Conservation (phyloP, 1,284 basidiomycete species). For the Gomphus sp. region DNA sequence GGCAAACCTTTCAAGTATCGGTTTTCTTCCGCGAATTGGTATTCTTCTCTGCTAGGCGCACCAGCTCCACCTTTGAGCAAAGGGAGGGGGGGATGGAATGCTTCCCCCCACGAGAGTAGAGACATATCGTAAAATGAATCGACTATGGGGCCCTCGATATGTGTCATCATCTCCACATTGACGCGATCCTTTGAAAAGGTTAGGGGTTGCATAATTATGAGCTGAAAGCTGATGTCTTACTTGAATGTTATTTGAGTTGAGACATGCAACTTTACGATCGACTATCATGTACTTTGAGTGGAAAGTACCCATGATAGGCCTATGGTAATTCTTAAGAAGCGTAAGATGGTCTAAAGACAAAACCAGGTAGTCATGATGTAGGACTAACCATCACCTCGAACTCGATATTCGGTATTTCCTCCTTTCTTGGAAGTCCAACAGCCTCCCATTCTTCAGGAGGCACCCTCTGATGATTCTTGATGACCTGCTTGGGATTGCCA, state of each 20-base stretch:
- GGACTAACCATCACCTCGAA: conserved; percentile 43
- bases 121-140: conserved; percentile 69
- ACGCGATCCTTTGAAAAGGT: conserved; percentile 35
- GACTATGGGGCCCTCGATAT: conserved; percentile 62
- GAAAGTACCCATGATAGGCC: conserved; percentile 63
- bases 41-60: conserved; percentile 21
- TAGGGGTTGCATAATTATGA: not conserved
- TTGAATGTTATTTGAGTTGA: conserved; percentile 74
- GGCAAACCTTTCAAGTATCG: conserved; percentile 24
- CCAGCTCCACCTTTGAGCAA: conserved; percentile 20
- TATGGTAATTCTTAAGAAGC: conserved; percentile 26
- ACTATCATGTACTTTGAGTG: conserved; percentile 74
- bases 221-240: conserved; percentile 16
- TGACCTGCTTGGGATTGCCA: conserved; percentile 48
- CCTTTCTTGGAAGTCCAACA: conserved; percentile 45
- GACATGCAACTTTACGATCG: conserved; percentile 61
- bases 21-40: conserved; percentile 43
- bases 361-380: not conserved
- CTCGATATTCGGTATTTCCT: conserved; percentile 53
- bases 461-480: conserved; percentile 49
- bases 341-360: not conserved
- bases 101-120: conserved; percentile 55
- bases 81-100: conserved; percentile 51
- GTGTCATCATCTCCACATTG: conserved; percentile 60
- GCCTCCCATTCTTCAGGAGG: conserved; percentile 38